Evolutionary conservation across 441 rosid genomes (phyloP).

Genomic region (Gossypium schwendimanii): DNA sequence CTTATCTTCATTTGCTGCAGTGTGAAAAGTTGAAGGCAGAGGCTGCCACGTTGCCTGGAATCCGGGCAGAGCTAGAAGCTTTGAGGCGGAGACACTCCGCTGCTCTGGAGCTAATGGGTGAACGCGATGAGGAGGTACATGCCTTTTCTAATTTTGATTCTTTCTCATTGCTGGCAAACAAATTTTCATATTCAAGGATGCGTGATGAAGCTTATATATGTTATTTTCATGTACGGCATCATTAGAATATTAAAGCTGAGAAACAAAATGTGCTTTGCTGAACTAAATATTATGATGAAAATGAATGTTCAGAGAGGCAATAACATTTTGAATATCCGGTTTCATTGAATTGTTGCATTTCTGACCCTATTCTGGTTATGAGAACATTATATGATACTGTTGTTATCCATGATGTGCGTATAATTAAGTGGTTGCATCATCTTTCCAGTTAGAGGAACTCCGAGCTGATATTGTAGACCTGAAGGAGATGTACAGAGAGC

Average conservation of each 20-base stretch:
- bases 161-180: slow-evolving; percentile 6
- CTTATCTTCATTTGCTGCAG: slow-evolving; percentile 35
- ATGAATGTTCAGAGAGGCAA: neutral
- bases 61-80: slow-evolving; percentile 87
- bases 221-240: neutral
- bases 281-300: neutral
- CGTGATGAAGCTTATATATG: neutral
- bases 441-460: slow-evolving; percentile 88
- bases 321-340: neutral
- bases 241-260: neutral
- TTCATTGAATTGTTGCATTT: neutral
- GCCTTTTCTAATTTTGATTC: neutral
- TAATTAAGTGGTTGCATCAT: slow-evolving; percentile 1
- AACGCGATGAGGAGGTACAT: slow-evolving; percentile 94
- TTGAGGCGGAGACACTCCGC: slow-evolving; percentile 87
- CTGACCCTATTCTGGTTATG: neutral
- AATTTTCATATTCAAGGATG: neutral
- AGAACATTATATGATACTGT: neutral
- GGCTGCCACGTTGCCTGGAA: slow-evolving; percentile 63
- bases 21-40: slow-evolving; percentile 79
- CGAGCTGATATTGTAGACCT: slow-evolving; percentile 87
- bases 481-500: slow-evolving; percentile 99
- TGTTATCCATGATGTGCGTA: neutral
- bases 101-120: slow-evolving; percentile 98
- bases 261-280: neutral